Base-by-base conservation (phyloP, 768 basidiomycete genomes). In the Mycena vulgaris region DNA sequence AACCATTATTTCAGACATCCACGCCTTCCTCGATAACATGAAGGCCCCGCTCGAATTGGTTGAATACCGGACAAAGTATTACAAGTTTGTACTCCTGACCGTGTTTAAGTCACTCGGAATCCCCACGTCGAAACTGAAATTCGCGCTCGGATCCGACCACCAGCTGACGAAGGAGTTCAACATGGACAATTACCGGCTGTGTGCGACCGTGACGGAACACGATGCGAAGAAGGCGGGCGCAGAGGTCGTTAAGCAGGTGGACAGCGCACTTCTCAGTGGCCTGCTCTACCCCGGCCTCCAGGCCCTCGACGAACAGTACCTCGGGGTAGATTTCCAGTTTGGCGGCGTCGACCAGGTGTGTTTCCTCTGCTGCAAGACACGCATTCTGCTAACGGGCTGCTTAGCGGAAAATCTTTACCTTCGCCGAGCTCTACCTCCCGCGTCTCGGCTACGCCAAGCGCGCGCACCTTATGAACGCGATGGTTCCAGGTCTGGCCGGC, bases 201-300 rank as follows among this genome's bases (percentile, higher is more conserved):
- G 93, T 75, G 90, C 97, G n/a, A 92, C 90, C 68, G 96, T 97
- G 23, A 90, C 95, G 2, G 95, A 98, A 75, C 96, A 97, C 80
- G 98, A 99, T 74, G 96, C 97, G 28, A 97, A 97, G 80, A 98
- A 98, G 81, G 98, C 98, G 0, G 98, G 98, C 7, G 97, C 98
- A 2, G 98, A 99, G 79, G 98, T 99, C 64, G 98, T 99, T 74
- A 99, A 99, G 81, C 97, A 98, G 80, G 94, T 97, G 7, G 94
- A 96, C 70, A 95, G 93, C 76, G 94, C 96, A 1, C 83, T 97
- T 57, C 84, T 99, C 62, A 96, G 95, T 71, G 96, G 96, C 1
- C 81, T 99, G 70, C 88, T 99, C 64, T 99, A 99, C 87, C 98
- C 98, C 0, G 96, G 97, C 42, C 81, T 99, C 47, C 98, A 99